phyloP scores from a whole-genome alignment of 2,329 filamentous ascomycete species.

The Cladosporium colombiae region DNA sequence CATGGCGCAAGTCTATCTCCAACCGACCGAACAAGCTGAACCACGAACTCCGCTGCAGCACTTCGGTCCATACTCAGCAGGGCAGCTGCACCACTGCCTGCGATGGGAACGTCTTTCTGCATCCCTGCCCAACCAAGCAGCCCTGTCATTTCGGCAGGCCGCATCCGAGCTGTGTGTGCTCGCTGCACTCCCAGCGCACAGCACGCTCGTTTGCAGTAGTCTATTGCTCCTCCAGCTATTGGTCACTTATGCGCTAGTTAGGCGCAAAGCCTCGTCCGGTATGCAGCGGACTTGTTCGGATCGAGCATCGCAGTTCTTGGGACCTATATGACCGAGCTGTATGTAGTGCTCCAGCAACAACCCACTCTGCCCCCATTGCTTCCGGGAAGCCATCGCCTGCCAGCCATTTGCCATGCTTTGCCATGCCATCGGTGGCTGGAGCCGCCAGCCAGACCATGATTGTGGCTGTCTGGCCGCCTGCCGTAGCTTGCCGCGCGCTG shows the following conservation, averaged over 20 bases:
- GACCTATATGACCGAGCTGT: slow-evolving; percentile 16
- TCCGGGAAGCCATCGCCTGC: background rate
- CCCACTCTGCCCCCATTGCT: background rate
- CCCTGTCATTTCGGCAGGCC: background rate
- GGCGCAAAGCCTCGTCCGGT: slow-evolving; percentile 10
- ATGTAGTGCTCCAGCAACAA: slow-evolving; percentile 7
- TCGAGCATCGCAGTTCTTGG: background rate
- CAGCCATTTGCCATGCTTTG: background rate
- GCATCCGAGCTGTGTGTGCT: slow-evolving; percentile 3
- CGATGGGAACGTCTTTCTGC: background rate
- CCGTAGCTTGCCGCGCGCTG: background rate
- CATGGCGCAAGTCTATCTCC: background rate
- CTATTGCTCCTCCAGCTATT: slow-evolving; percentile 16
- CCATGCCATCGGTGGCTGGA: slow-evolving; percentile 7
- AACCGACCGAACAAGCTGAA: background rate
- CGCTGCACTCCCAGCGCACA: slow-evolving; percentile 8
- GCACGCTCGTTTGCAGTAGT: slow-evolving; percentile 6
- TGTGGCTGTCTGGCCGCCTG: slow-evolving; percentile 1
- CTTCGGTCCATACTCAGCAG: background rate
- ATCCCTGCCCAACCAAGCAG: background rate
- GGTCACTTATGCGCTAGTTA: slow-evolving; percentile 13
- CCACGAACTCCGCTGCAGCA: background rate
- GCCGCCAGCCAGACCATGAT: background rate
- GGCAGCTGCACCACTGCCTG: background rate
- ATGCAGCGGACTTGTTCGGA: slow-evolving; percentile 17